Evolutionary conservation across 208 protist species (phyloP), one percentile per base, ranked within the genome.

Genomic region (Zelonia costaricensis): DNA sequence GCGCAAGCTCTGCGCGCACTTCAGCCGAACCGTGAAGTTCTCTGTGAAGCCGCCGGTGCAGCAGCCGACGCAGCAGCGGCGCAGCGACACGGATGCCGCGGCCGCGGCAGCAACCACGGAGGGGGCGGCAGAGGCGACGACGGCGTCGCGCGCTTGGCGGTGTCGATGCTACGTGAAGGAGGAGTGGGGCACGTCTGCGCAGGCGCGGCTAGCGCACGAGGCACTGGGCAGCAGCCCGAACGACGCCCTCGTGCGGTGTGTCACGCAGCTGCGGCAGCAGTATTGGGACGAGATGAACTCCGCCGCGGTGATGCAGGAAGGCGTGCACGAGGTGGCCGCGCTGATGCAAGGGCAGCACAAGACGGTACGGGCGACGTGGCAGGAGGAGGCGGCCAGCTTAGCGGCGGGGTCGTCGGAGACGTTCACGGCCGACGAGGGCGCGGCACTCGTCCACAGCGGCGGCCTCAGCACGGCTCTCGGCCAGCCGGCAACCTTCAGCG

Each of bases 131-230:
- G 40, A 44, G 23, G 31, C 36, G 15, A 30, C 20, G 16, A 56
- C 45, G 49, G 53, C 49, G 4, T 60, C 47, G 22, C n/a, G n/a
- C n/a, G n/a, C n/a, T n/a, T 96, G 82, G 81, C 76, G 78, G 23
- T 96, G 90, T 40, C 80, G 90, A 8, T 86, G 80, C 49, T 96
- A 96, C 64, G 71, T 88, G 43, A 86, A 86, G 48, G 85, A 93
- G 40, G 86, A 96, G 55, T 96, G 90, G 90, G 76, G 72, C 43
- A 63, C 82, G 15, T 68, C 72, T 13, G 66, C 78, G 1, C 82
- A 60, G 38, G 74, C 82, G 25, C 38, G 49, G n/a, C 76, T 91
- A 20, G 81, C 69, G 16, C 56, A 57, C 4, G 82, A 90, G 60
- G 59, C 23, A 13, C 18, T 22, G 33, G 85, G 86, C 22, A 68